These are phyloP conservation scores for Isabelozyma pseudorhagii DNA, from an alignment of 805 yeast species.

Conservation along the genomic window DNA sequence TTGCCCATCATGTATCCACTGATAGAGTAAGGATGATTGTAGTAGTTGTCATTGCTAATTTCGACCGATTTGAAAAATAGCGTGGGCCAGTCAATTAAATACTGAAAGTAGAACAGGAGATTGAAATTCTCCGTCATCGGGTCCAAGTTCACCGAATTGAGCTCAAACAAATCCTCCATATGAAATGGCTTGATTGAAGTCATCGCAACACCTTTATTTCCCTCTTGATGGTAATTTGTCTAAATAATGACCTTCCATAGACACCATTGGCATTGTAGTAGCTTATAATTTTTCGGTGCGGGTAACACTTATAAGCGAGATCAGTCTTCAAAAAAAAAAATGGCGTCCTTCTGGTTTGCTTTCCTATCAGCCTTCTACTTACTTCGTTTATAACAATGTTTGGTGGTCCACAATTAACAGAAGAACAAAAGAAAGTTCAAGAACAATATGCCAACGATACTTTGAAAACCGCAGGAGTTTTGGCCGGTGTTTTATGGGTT, in stretches of 20 bases:
- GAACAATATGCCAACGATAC: conserved; percentile 61
- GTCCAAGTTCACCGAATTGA: conserved; percentile 80
- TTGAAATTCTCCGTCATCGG: conserved; percentile 91
- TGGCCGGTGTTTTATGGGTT: conserved; percentile 64
- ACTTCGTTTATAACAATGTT: conserved; percentile 21
- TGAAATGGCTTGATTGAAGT: conserved; percentile 85
- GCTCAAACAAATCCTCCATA: conserved; percentile 74
- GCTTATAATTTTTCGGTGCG: not conserved
- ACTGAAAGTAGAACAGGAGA: conserved; percentile 77
- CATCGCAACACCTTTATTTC: conserved; percentile 44
- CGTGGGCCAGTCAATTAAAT: conserved; percentile 83
- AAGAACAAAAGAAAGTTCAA: conserved; percentile 66
- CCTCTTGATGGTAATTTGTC: not conserved
- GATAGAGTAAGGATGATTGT: conserved; percentile 18
- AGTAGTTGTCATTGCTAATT: conserved; percentile 13
- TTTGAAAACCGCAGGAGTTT: conserved; percentile 54
- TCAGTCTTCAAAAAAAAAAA: not conserved
- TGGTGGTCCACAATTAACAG: conserved; percentile 53
- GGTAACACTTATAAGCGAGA: not conserved
- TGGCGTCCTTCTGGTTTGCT: not conserved
- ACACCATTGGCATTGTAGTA: not conserved
- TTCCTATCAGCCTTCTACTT: not conserved
- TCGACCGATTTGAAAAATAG: conserved; percentile 75
- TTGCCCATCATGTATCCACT: conserved; percentile 94
- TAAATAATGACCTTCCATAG: too few relatives aligned